Evolutionary conservation across 129 eudicot genomes (phyloP).

Genomic region (Glebionis coronaria): DNA sequence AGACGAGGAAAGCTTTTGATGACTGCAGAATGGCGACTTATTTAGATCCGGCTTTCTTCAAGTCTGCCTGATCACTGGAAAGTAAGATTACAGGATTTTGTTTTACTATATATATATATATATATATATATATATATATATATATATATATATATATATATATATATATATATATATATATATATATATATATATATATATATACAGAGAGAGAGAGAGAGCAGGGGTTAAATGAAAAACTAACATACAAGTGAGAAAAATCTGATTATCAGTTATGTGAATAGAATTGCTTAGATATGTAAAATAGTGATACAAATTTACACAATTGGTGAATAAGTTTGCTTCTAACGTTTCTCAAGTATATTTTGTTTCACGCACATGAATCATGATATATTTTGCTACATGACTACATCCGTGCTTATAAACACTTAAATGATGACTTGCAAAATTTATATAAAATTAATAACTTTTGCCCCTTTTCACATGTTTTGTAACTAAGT

Average conservation of each 20-base stretch:
- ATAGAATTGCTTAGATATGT: no score
- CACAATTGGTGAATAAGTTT: no score
- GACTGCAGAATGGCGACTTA: constrained; percentile 30
- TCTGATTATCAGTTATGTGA: no score
- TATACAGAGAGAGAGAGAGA: no score
- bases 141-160: background rate
- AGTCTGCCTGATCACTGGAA: constrained; percentile 28
- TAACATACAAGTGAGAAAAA: no score
- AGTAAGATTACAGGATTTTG: constrained; percentile 25
- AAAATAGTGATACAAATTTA: no score
- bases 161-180: background rate
- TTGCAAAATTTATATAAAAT: no score
- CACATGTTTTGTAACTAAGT: no score
- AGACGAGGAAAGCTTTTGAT: constrained; percentile 31
- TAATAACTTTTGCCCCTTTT: no score
- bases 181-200: background rate
- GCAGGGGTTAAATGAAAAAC: no score
- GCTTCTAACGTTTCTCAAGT: no score
- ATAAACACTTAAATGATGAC: background rate
- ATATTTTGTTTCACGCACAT: no score
- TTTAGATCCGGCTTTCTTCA: constrained; percentile 35
- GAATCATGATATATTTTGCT: background rate
- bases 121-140: background rate
- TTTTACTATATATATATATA: background rate
- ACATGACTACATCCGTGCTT: background rate